Base-by-base conservation (phyloP, 495 filamentous ascomycete species). In the Neurospora sp. region DNA sequence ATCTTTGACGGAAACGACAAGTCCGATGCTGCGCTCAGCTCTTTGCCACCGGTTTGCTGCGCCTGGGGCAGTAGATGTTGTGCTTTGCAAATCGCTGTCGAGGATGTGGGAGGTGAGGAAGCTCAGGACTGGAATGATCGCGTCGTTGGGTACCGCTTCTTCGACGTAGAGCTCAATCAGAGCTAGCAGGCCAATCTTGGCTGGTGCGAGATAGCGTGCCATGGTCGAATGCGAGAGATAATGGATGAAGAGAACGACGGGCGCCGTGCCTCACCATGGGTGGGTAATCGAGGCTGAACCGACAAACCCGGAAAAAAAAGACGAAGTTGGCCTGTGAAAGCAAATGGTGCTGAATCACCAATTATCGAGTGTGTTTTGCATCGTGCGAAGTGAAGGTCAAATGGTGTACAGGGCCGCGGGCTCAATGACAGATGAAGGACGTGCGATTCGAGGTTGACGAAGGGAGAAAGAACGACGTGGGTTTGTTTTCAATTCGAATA, bases 151-250 rank as follows among this genome's bases (percentile, higher is more conserved):
- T 38, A 97, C 89, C 2, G 87, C 83, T 8, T 87, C 89, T 70
- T 93, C 89, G 9, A 89, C 88, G 79, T 98, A 98, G 31, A 98
- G 85, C 74, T 91, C 88, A 69, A 94, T 87, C 48, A 99, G 87
- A 71, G 90, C 88, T 59, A 99, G 87, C 27, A 98, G 87, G 74
- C 90, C 91, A 74, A 98, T 88, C 76, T 93, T 96, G 74, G 91
- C 90, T 7, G 96, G 92, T 22, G 94, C 95, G 70, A 97, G 86
- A 81, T 91, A 96, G 37, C 91, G 91, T 74, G 90, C 85, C 91
- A 94, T 96, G 70, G 39, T 73, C 70, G 1, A 27, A 48, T 39
- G 70, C 8, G 27, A 65, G 27, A 65, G 22, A 65, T 27, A 18
- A 14, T 37, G 4, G 27, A 35, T 65, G 22, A 65, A 18, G 4